Evolutionary conservation across 164 flowering plant genomes (phyloP).

Genomic region (Vitis amurensis): DNA sequence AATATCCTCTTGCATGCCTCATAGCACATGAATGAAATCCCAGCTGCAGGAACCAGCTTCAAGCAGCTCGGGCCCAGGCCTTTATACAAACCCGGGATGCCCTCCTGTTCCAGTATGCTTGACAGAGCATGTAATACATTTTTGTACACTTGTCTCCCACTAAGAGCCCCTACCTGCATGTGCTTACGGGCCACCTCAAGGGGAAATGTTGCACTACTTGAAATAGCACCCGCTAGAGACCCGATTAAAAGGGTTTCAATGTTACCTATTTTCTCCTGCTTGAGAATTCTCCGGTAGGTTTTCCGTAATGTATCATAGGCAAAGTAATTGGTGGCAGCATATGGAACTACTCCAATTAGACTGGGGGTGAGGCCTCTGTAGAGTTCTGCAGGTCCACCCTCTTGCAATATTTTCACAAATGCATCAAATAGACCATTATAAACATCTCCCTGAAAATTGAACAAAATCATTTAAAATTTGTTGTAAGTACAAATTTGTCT

Average conservation of each 20-base stretch:
- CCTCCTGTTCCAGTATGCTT: conserved; percentile 47
- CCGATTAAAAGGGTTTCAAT: conserved; percentile 54
- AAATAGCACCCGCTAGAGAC: conserved; percentile 51
- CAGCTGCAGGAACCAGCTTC: conserved; percentile 58
- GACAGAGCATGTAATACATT: conserved; percentile 47
- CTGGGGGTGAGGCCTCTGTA: conserved; percentile 95
- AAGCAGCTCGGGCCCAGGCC: conserved; percentile 59
- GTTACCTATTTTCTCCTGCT: conserved; percentile 59
- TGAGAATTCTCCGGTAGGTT: conserved; percentile 49
- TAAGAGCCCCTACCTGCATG: conserved; percentile 54
- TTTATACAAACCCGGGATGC: conserved; percentile 41
- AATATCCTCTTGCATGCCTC: conserved; percentile 54
- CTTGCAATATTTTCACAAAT: conserved; percentile 70
- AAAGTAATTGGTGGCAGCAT: conserved; percentile 90
- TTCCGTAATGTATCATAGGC: conserved; percentile 84
- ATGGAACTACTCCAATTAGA: conserved; percentile 90
- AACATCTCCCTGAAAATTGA: conserved; percentile 59
- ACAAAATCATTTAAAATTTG: too few relatives aligned
- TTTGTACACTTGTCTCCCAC: conserved; percentile 46
- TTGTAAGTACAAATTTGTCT: not conserved
- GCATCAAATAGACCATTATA: conserved; percentile 78
- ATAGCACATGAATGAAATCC: conserved; percentile 61
- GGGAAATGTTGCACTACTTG: conserved; percentile 54
- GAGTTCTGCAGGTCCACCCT: conserved; percentile 84
- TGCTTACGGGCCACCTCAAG: conserved; percentile 61